Conservation (phyloP, 2,329 filamentous ascomycete genomes). For the Arthrobotrys pseudoclavata region DNA sequence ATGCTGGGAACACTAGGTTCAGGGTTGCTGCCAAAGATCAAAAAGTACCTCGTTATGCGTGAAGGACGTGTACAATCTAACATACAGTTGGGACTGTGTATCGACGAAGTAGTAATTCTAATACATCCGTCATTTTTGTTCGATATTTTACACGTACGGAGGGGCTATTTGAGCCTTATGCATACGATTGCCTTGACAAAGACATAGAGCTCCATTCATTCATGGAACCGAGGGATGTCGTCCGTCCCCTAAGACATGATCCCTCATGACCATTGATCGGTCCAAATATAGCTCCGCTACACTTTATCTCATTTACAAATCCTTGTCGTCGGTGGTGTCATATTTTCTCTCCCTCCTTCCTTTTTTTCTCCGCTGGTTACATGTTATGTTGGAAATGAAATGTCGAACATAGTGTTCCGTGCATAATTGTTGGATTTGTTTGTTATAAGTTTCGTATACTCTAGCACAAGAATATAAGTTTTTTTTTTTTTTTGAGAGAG, state of each 20-base stretch:
- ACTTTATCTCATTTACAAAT: slow-evolving; percentile 7
- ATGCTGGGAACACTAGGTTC: slow-evolving; percentile 16
- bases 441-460: slow-evolving; percentile 20
- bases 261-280: slow-evolving; percentile 50
- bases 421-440: slow-evolving; percentile 39
- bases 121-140: not conserved
- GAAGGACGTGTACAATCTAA: slow-evolving; percentile 17
- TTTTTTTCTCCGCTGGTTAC: not conserved
- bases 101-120: slow-evolving; percentile 9
- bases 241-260: not conserved
- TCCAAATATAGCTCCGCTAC: slow-evolving; percentile 36
- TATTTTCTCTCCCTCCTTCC: not conserved
- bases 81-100: slow-evolving; percentile 1
- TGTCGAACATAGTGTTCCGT: slow-evolving; percentile 31
- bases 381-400: not conserved
- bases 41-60: slow-evolving; percentile 11
- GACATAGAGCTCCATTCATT: slow-evolving; percentile 16
- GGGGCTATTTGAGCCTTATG: not conserved
- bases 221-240: slow-evolving; percentile 13
- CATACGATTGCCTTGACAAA: slow-evolving; percentile 3
- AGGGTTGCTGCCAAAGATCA: not conserved
- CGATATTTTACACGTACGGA: not conserved
- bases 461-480: slow-evolving; percentile 18
- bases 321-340: not conserved
- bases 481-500: not conserved